A percentile compares a stretch with the other conserved stretches of the same genome.
phyloP scores from a whole-genome alignment of 2,329 filamentous ascomycete species.

The Beauveria caledonica region DNA sequence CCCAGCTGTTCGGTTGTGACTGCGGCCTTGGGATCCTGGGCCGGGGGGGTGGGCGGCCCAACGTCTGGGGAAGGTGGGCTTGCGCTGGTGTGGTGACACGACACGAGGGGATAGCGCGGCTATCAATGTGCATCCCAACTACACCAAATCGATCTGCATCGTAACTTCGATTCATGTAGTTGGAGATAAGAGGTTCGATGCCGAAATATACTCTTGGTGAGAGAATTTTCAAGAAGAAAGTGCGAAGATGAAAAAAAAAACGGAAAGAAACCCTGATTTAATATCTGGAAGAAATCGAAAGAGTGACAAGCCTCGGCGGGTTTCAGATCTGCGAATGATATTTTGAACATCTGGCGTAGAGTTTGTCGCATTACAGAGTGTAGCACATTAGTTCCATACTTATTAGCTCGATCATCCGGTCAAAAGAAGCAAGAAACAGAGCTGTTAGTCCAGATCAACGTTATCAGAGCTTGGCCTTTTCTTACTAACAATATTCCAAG shows the following conservation, averaged over 20 bases:
- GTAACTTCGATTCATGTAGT: too few species aligned
- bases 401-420: background rate
- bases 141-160: background rate
- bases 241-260: too few species aligned
- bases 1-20: background rate
- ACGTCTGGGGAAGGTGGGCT: background rate
- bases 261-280: too few species aligned
- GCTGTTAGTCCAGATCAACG: background rate
- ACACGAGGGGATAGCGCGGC: constrained; percentile 3
- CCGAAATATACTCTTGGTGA: background rate
- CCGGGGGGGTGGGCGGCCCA: background rate
- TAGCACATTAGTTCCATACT: background rate
- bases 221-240: too few species aligned
- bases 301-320: too few species aligned
- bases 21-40: background rate
- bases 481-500: too few species aligned
- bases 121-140: background rate
- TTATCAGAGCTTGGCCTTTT: background rate
- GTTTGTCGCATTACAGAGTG: background rate
- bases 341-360: background rate
- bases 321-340: too few species aligned
- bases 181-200: too few species aligned
- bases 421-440: background rate
- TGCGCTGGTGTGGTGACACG: background rate
- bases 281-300: too few species aligned